Evolutionary conservation across 2,329 filamentous ascomycete species (phyloP).

Genomic region (Leptodontidium sp.): DNA sequence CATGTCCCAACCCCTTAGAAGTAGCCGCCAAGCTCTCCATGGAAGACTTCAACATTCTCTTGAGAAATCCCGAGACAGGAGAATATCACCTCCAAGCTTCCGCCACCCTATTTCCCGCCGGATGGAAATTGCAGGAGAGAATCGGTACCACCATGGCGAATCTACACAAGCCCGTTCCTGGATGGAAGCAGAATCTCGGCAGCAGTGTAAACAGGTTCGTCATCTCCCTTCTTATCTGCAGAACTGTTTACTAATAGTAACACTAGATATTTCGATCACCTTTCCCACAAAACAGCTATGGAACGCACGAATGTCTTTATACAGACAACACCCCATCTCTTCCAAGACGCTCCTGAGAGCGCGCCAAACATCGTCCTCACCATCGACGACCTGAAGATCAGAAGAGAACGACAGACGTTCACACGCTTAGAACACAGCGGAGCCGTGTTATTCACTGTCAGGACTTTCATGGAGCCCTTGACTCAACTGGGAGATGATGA

Average conservation of each 20-base stretch:
- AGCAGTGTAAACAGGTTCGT: slow-evolving; percentile 52
- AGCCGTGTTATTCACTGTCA: slow-evolving; percentile 58
- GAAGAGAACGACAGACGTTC: slow-evolving; percentile 60
- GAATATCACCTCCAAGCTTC: slow-evolving; percentile 58
- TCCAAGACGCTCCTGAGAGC: slow-evolving; percentile 54
- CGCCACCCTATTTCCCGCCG: slow-evolving; percentile 61
- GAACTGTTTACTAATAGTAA: not conserved
- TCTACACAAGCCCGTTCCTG: slow-evolving; percentile 55
- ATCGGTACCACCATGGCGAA: slow-evolving; percentile 58
- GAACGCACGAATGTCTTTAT: slow-evolving; percentile 59
- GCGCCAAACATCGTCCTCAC: slow-evolving; percentile 44
- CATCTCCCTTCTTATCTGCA: slow-evolving; percentile 27
- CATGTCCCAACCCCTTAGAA: slow-evolving; percentile 55
- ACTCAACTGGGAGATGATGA: slow-evolving; percentile 52
- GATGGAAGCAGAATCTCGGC: slow-evolving; percentile 57
- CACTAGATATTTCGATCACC: slow-evolving; percentile 54
- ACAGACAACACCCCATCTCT: slow-evolving; percentile 54
- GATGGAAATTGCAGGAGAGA: slow-evolving; percentile 57
- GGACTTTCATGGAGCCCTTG: slow-evolving; percentile 54
- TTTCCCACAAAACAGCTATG: slow-evolving; percentile 54
- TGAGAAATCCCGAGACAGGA: slow-evolving; percentile 53
- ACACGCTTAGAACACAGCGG: slow-evolving; percentile 52
- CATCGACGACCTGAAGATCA: slow-evolving; percentile 53
- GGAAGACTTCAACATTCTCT: slow-evolving; percentile 60
- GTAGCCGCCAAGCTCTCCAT: slow-evolving; percentile 57